phyloP scores from a whole-genome alignment of 331 rosid species.

The Spiraea crenata region DNA sequence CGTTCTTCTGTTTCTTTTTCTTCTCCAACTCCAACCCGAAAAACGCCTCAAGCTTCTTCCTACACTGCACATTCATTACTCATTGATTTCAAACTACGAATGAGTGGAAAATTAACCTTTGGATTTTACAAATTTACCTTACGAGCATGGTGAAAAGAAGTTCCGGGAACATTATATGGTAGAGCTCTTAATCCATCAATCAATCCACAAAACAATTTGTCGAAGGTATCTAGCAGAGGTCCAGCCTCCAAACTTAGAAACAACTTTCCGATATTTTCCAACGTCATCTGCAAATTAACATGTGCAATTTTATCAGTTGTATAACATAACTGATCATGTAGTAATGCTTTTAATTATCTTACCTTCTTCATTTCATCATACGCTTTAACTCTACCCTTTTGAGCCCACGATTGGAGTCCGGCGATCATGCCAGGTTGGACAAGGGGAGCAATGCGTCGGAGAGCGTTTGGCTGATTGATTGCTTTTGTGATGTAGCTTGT shows the following conservation, averaged over 20 bases:
- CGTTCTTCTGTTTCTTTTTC: conserved; percentile 20
- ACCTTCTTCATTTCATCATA: conserved; percentile 19
- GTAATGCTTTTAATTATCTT: not conserved
- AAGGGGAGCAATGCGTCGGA: conserved; percentile 19
- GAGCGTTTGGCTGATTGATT: conserved; percentile 24
- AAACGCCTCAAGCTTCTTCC: conserved; percentile 28
- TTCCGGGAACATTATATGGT: conserved; percentile 38
- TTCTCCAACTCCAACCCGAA: conserved; percentile 23
- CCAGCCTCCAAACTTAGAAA: conserved; percentile 32
- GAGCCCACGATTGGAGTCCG: conserved; percentile 19
- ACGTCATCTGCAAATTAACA: conserved; percentile 26
- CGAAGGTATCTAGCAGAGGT: conserved; percentile 17
- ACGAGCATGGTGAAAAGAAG: conserved; percentile 25
- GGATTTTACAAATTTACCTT: conserved; percentile 7
- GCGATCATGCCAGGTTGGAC: conserved; percentile 26
- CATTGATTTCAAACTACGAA: too few species aligned
- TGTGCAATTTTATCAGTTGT: not conserved
- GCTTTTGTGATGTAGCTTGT: conserved; percentile 16
- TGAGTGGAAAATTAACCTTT: too few species aligned
- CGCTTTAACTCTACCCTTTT: conserved; percentile 20
- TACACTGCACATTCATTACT: conserved; percentile 19
- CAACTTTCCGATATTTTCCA: conserved; percentile 32
- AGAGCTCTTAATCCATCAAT: conserved; percentile 31
- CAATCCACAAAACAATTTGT: conserved; percentile 14
- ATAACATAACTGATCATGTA: too few species aligned